Evolutionary conservation across 2,329 filamentous ascomycete genomes (phyloP).

Genomic region (Aspergillus spinulosporus): DNA sequence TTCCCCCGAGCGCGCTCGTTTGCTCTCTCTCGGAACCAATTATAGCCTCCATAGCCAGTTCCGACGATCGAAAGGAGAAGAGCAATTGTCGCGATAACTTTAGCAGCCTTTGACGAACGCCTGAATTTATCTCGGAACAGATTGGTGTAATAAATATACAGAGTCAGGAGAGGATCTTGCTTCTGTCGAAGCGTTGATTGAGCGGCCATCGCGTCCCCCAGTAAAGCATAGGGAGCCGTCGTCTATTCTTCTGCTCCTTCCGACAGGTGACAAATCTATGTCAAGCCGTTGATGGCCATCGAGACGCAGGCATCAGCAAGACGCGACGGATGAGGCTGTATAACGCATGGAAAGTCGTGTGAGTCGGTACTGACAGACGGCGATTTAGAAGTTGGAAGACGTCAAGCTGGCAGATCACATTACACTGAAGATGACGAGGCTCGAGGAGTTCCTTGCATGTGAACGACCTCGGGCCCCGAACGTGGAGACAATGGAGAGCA

Average conservation of each 20-base stretch:
- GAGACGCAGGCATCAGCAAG: slow-evolving; percentile 6
- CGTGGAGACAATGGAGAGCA: slow-evolving; percentile 9
- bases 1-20: slow-evolving; percentile 80
- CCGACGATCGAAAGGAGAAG: slow-evolving; percentile 77
- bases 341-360: background rate
- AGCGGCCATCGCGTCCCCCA: slow-evolving; percentile 64
- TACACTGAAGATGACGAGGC: slow-evolving; percentile 8
- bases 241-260: slow-evolving; percentile 10
- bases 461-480: slow-evolving; percentile 27
- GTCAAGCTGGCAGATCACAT: slow-evolving; percentile 17
- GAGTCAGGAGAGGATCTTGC: slow-evolving; percentile 66
- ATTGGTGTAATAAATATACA: slow-evolving; percentile 55
- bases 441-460: slow-evolving; percentile 21
- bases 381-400: slow-evolving; percentile 8
- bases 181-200: slow-evolving; percentile 77
- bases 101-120: slow-evolving; percentile 68
- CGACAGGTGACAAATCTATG: slow-evolving; percentile 20
- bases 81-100: slow-evolving; percentile 72
- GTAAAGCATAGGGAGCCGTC: background rate
- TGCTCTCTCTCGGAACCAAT: slow-evolving; percentile 70
- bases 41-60: slow-evolving; percentile 73
- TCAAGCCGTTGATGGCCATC: slow-evolving; percentile 22
- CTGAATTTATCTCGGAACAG: slow-evolving; percentile 55
- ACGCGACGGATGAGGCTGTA: slow-evolving; percentile 3
- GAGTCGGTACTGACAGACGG: background rate